Evolutionary conservation across 139 green algal species (phyloP), one percentile per base, ranked within the genome.

Genomic region (Micractinium conductrix): DNA sequence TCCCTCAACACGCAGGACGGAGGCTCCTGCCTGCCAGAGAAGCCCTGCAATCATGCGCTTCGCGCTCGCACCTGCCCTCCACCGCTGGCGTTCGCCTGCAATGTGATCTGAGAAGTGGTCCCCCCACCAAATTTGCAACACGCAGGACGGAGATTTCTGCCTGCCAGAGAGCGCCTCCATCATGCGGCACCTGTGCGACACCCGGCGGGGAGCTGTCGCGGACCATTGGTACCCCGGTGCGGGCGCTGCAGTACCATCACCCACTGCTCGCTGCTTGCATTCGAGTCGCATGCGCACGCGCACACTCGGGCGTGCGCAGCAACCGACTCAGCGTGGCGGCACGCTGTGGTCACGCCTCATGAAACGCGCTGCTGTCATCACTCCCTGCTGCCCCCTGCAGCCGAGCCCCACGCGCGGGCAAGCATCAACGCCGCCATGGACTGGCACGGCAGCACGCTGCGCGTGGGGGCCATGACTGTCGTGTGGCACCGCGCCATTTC

Each of bases 141-240:
- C 48, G 8, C 60, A 87, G 67, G 71, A 78, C 17, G 85, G 69
- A 4, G 40, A 62, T 37, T 63, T 87, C 12, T 42, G 67, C 48
- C 75, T 88, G 40, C 26, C 28, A 1, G 74, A 88, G 44, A 88
- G 84, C 75, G 48, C 74, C 17, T 35, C 74, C 62, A 84, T 88
- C 53, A 70, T 88, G 84, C 84, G 63, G 5, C 84, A 88, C 78
- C 62, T 88, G 50, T 84, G 74, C 33, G 42, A 76, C 22, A 88
- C 74, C 8, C 84, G 65, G 17, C 22, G 17, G 9, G 0, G n/a
- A n/a, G n/a, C n/a, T n/a, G n/a, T 80, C 10, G 58, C 44, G 3
- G 68, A 69, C 55, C 74, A 84, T 44, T 88, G 84, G 84, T 84
- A 84, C n/a, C 84, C 84, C 37, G 21, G 67, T 80, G 58, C 53